These are phyloP conservation scores for Cladophialophora exuberans DNA, from an alignment of 2,329 filamentous ascomycete species.

Conservation along the genomic window DNA sequence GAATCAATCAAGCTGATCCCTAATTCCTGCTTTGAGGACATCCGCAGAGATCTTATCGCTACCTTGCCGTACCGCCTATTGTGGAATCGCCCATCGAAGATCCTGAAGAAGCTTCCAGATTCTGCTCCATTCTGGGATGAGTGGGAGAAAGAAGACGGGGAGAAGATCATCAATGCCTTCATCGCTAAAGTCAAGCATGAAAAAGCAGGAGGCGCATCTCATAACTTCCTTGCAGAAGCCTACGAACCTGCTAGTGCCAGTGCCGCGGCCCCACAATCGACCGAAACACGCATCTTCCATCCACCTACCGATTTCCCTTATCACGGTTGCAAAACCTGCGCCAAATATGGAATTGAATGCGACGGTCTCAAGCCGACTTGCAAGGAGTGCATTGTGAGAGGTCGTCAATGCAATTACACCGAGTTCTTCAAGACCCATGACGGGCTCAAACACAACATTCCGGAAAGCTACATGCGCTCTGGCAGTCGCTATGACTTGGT, in stretches of 20 bases:
- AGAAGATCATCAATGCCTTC: conserved; percentile 2
- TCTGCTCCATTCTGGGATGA: conserved; percentile 6
- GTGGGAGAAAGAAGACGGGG: not conserved
- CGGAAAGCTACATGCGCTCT: not conserved
- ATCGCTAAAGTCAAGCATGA: not conserved
- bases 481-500: not conserved
- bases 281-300: not conserved
- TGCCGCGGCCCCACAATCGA: not conserved
- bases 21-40: not conserved
- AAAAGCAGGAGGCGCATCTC: not conserved
- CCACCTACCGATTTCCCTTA: not conserved
- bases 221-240: not conserved
- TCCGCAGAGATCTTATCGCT: conserved; percentile 12
- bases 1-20: conserved; percentile 16
- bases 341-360: not conserved
- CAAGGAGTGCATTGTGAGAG: not conserved
- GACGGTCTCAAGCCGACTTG: conserved; percentile 11
- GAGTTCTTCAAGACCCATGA: not conserved
- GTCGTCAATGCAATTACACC: conserved; percentile 1
- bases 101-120: conserved; percentile 8
- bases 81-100: not conserved
- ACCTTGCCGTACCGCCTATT: conserved; percentile 17
- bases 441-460: not conserved
- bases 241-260: not conserved
- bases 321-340: conserved; percentile 2